A percentile compares a stretch with the other conserved stretches of the same genome.
Evolutionary conservation across 1,284 basidiomycete genomes (phyloP).

Genomic region (Trichosporon sp.): DNA sequence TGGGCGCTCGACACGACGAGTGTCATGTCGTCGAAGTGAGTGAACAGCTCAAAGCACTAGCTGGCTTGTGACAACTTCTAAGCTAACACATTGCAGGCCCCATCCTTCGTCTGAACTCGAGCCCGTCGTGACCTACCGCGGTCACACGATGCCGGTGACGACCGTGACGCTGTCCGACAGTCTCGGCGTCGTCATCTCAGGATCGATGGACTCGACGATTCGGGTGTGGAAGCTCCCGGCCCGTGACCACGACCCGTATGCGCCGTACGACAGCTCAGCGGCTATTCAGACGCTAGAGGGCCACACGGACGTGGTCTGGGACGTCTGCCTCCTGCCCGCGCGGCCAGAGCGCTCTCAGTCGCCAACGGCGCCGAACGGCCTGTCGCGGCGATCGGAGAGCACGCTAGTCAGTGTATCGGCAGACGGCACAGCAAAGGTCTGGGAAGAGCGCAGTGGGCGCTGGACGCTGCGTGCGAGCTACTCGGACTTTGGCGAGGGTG

Average conservation of each 20-base stretch:
- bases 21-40: constrained; percentile 33
- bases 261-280: constrained; percentile 74
- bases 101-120: constrained; percentile 62
- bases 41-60: constrained; percentile 3
- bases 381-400: constrained; percentile 29
- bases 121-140: constrained; percentile 83
- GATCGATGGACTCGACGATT: constrained; percentile 84
- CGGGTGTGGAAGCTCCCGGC: constrained; percentile 80
- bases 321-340: constrained; percentile 58
- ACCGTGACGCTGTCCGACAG: constrained; percentile 74
- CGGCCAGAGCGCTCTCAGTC: background rate
- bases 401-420: constrained; percentile 83
- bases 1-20: constrained; percentile 55
- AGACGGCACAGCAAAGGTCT: constrained; percentile 87
- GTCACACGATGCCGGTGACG: constrained; percentile 89
- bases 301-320: constrained; percentile 94
- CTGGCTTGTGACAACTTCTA: background rate
- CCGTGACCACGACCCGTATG: constrained; percentile 67
- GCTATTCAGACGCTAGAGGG: constrained; percentile 76
- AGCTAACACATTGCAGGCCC: background rate
- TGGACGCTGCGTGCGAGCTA: constrained; percentile 27
- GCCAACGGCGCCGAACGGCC: background rate
- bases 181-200: constrained; percentile 75
- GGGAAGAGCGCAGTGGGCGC: constrained; percentile 55
- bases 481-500: constrained; percentile 21